Evolutionary conservation across 371 early-diverging fungal species (phyloP).

Genomic region (Batkoa obscura): DNA sequence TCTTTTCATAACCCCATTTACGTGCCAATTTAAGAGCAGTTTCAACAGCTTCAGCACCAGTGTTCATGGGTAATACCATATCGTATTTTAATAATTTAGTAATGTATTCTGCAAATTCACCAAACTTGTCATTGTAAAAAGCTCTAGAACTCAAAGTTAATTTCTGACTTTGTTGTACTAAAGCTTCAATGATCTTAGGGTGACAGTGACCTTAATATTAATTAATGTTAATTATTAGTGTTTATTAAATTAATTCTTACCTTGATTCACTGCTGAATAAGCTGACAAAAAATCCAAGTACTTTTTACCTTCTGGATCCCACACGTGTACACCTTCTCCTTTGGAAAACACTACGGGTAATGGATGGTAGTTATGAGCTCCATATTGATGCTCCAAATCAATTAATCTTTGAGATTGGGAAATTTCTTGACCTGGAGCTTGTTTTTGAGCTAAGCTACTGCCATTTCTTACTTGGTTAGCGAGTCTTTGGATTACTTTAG

Average conservation of each 20-base stretch:
- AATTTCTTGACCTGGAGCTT: too few species aligned
- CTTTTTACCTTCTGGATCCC: constrained; percentile 88
- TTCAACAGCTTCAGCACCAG: constrained; percentile 96
- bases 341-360: constrained; percentile 81
- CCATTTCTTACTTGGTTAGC: too few species aligned
- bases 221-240: background rate
- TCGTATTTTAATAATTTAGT: constrained; percentile 85
- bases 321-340: constrained; percentile 78
- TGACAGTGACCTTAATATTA: constrained; percentile 64
- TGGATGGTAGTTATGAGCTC: constrained; percentile 62
- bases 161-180: constrained; percentile 69
- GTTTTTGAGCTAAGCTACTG: too few species aligned
- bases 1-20: constrained; percentile 91
- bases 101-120: constrained; percentile 73
- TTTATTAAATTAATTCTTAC: constrained; percentile 10
- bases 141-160: constrained; percentile 83
- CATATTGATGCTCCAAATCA: background rate
- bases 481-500: too few species aligned
- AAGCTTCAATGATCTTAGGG: constrained; percentile 81
- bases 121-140: constrained; percentile 88
- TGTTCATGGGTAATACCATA: constrained; percentile 96
- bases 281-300: constrained; percentile 94
- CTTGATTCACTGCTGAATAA: constrained; percentile 94
- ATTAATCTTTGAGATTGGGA: too few species aligned
- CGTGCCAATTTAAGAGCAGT: constrained; percentile 96